Base-by-base conservation (phyloP, 441 rosid genomes). In the Francoa sonchifolia region DNA sequence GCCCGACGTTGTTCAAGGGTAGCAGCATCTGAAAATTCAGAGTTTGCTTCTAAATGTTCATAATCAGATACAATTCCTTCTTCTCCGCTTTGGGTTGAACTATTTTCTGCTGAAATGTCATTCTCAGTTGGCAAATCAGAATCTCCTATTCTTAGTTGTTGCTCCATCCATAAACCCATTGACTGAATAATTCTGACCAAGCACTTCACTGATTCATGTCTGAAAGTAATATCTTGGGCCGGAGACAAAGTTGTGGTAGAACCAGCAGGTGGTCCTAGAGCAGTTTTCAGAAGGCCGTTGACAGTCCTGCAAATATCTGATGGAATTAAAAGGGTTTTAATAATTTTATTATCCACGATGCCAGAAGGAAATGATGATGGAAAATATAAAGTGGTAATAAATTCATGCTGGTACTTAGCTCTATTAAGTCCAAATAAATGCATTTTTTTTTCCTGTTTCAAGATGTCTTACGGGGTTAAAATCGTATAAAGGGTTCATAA, bases 291-390 rank as follows among this genome's bases (percentile, higher is more conserved):
- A 61, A 92, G 95, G 45, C 99, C 96, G 59, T 83, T 92, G 54
- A 92, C 96, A 68, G 76, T 79, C 95, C 99, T 92, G 96, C 82
- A 74, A 82, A 72, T 60, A 79, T 82, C 90, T 90, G 88, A 90
- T 66, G 74, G 77, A 74, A 76, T 79, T 86, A 90, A 77, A 76
- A 80, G 79, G 69, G 90, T 63, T 78, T 79, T 74, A 80, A 76
- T 86, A 67, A 68, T 65, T 58, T 66, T 64, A n/a, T n/a, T n/a
- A n/a, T n/a, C n/a, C 36, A 48, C 32, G 21, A 48, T 10, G 21
- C 19, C n/a, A 44, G 23, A 36, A 33, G 22, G 39, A 39, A 42
- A 47, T 21, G 26, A 22, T 33, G 20, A 32, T 32, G 14, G 12
- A 52, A 10, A 32, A 39, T 15, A 35, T 39, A 29, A 22, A 25